Base-by-base conservation (phyloP, 2,329 filamentous ascomycete genomes). In the Beauveria rudraprayagi region DNA sequence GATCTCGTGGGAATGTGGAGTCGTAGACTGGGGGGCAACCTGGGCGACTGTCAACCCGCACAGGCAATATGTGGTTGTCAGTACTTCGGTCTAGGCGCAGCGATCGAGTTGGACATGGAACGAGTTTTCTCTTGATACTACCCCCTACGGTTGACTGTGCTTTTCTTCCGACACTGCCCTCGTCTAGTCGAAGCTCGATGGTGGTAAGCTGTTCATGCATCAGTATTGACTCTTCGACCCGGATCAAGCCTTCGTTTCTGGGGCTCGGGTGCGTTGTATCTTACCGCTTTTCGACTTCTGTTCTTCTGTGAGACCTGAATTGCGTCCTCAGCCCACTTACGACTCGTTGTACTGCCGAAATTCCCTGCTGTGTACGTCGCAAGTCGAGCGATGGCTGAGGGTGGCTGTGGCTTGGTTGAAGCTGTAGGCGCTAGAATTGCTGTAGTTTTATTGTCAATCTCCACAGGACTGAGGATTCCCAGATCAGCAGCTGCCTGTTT, bases 361-460 rank as follows among this genome's bases (percentile, higher is more conserved):
- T 7, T 24, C 4, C 24, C n/a, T 17, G 34, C 28, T 40, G 30
- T 14, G 9, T 11, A 16, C 7, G 28, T 16, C 10, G 22, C 19
- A 5, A 48, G 22, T 71, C 17, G 68, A 66, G 28, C 61, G 50
- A 3, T 64, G 57, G 3, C 57, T 65, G 24, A 60, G 56, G 28
- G 59, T n/a, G 64, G 60, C 4, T 62, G 64, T 28, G 73, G 69
- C 60, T 75, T 76, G 6, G 75, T 64, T 14, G 68, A 66, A 40
- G 73, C 62, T 2, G 69, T 73, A 6, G 73, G 72, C 11, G 73
- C 70, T 26, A 77, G 64, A 73, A 76, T 77, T 14, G 70, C 70
- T 5, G 60, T 58, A 11, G 75, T 63, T 61, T 76, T 76, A n/a
- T 69, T 61, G 28, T 69, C 69, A 34, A 46, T 16, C 6, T 60